Conservation (phyloP, 2,329 filamentous ascomycete species). For the Pestalotiopsis fici region DNA sequence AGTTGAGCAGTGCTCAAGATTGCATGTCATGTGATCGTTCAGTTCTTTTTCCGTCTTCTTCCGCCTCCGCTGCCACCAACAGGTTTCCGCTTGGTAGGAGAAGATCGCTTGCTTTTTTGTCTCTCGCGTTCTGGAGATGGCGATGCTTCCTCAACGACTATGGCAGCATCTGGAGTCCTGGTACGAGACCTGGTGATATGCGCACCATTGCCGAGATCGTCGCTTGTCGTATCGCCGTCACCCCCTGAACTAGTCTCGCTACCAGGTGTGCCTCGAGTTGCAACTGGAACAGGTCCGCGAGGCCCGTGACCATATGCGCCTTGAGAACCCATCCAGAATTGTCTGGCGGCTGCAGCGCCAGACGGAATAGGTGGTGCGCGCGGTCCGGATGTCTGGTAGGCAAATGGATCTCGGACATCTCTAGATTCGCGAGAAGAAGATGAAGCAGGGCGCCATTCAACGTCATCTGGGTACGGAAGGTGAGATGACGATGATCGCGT, state of each 20-base stretch:
- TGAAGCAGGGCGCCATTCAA: constrained; percentile 26
- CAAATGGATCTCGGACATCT: constrained; percentile 46
- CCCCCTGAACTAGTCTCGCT: constrained; percentile 35
- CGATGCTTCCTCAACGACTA: constrained; percentile 36
- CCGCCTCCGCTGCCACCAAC: constrained; percentile 17
- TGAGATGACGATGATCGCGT: constrained; percentile 33
- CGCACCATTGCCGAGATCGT: constrained; percentile 20
- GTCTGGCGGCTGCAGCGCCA: constrained; percentile 34
- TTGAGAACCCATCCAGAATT: constrained; percentile 36
- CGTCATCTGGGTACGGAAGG: constrained; percentile 28
- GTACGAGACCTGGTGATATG: constrained; percentile 23
- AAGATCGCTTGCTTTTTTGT: constrained; percentile 38
- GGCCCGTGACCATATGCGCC: constrained; percentile 15
- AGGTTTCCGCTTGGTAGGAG: constrained; percentile 38
- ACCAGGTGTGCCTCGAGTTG: constrained; percentile 34
- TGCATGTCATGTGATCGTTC: constrained; percentile 6
- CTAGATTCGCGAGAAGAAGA: constrained; percentile 26
- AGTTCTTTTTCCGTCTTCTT: constrained; percentile 33
- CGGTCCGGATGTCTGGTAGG: constrained; percentile 50
- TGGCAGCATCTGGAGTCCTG: constrained; percentile 37
- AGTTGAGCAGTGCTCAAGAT: constrained; percentile 10
- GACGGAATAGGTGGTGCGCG: constrained; percentile 33
- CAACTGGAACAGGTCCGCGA: constrained; percentile 25
- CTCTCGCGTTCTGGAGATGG: constrained; percentile 24
- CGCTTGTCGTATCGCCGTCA: constrained; percentile 30